Evolutionary conservation across 2,329 filamentous ascomycete genomes (phyloP), one percentile per base, ranked within the genome.

Genomic region (Ploettnerulaceae sp.): DNA sequence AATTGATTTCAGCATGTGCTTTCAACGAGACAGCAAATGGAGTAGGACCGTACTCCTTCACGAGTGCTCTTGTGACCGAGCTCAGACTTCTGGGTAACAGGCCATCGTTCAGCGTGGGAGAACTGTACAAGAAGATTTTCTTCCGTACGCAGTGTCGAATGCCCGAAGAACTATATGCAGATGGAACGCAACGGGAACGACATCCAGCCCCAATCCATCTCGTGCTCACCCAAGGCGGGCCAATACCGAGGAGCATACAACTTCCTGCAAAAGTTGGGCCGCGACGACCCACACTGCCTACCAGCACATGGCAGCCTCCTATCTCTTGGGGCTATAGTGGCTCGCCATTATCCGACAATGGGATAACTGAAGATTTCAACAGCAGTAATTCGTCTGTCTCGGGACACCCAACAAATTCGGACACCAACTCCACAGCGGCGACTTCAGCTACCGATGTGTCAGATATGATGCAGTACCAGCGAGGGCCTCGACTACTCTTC

Each of bases 1-100:
- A 63, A 71, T 54, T 57, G 46, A 34, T 56, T 31, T 36, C 59
- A 77, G 78, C 65, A 73, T 77, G 61, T 51, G 69, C 31, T 67
- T 71, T 43, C 71, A 75, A 49, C 71, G 77, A 59, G 69, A 76
- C 17, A 67, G 75, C 35, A 75, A 74, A 59, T 39, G 46, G 49
- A 25, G 52, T 54, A 34, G 49, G 52, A 1, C 40, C 40, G 7
- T 50, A 46, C 28, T 52, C 49, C 3, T 54, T 54, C 33, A 52
- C 49, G n/a, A 43, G 26, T 24, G 40, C 44, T 18, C 20, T 49
- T 4, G 42, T 45, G 11, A 46, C 36, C 2, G 47, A 49, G 18
- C 37, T 49, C 4, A 31, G 37, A 20, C 25, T 49, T 7, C 25
- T 49, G 8, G 40, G 47, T n/a, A 46, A 49, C 14, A 20, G 18